These are phyloP conservation scores for Thalassiosira pacifica DNA, from an alignment of 352 stramenopile species.

Conservation along the genomic window DNA sequence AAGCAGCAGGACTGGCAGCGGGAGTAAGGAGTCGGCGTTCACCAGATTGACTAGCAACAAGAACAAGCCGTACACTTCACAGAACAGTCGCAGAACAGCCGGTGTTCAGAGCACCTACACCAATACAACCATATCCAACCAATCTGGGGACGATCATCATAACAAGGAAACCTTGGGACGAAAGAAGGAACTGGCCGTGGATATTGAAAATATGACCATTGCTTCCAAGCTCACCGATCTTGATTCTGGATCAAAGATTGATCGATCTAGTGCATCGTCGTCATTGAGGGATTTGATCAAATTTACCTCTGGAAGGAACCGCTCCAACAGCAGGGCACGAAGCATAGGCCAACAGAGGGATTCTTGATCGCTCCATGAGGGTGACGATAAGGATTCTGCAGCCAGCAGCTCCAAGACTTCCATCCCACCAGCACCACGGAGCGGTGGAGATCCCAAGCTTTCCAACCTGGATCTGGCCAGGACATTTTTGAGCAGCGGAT, in stretches of 20 bases:
- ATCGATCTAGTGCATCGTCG: conserved; percentile 36
- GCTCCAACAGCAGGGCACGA: conserved; percentile 40
- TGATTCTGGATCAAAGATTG: conserved; percentile 46
- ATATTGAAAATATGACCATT: conserved; percentile 68
- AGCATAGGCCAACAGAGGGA: conserved; percentile 32
- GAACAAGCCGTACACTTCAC: conserved; percentile 21
- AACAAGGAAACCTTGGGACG: conserved; percentile 14
- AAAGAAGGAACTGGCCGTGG: conserved; percentile 49
- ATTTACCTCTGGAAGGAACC: conserved; percentile 45
- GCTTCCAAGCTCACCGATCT: conserved; percentile 59
- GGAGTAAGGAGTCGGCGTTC: conserved; percentile 20
- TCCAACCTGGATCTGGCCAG: conserved; percentile 65
- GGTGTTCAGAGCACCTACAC: not conserved
- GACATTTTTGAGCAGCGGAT: conserved; percentile 45
- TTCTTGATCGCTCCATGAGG: conserved; percentile 18
- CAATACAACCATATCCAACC: not conserved
- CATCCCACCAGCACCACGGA: not conserved
- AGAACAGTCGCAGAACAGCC: not conserved
- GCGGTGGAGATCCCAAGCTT: conserved; percentile 38
- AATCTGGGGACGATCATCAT: conserved; percentile 7
- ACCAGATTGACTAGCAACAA: conserved; percentile 11
- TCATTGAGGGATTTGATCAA: conserved; percentile 37
- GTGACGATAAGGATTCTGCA: conserved; percentile 24
- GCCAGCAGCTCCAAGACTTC: conserved; percentile 2
- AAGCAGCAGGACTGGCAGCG: conserved; percentile 21